Base-by-base conservation (phyloP, 768 basidiomycete species). In the Collybia nuda region DNA sequence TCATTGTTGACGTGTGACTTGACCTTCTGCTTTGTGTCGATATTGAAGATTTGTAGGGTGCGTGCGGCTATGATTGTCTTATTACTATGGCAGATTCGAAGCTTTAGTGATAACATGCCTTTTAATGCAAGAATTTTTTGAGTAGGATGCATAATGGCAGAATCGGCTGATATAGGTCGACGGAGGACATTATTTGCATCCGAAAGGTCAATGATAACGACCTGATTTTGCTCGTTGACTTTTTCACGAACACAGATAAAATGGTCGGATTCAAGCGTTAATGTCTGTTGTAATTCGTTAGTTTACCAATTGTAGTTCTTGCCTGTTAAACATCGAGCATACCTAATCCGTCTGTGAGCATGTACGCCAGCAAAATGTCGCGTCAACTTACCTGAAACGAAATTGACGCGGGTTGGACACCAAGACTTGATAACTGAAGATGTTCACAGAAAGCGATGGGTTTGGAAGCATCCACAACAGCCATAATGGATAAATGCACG, bases 241-340 rank as follows among this genome's bases (percentile, higher is more conserved):
- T 93, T 94, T 76, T 98, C 96, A 50, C 96, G 90, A 54, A 98
- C 85, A 68, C 97, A 98, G 61, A 99, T 97, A 72, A 91, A 99
- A 68, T 92, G 90, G 78, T 99, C 97, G 57, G 93, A 96, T 74
- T 98, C 94, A 57, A 99, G 79, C 5, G 97, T 98, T 58, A 98
- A 74, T 21, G 89, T 93, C 92, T 93, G 56, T 21, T 54, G 18
- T 39, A 53, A 38, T 46, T 14, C 22, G n/a, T 21, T n/a, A 32
- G 23, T 19, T 51, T 36, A 14, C 7, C 32, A 23, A 32, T 45
- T 14, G 36, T 36, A 23, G 22, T 17, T 15, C 39, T 14, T 11
- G 11, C 28, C 29, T 47, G 24, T 7, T 26, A 26, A 46, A 44
- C 47, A 53, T 48, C 57, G 47, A 50, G 65, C 65, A 56, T 61